These are phyloP conservation scores for Postia placenta DNA, from an alignment of 768 basidiomycete genomes.

Conservation along the genomic window DNA sequence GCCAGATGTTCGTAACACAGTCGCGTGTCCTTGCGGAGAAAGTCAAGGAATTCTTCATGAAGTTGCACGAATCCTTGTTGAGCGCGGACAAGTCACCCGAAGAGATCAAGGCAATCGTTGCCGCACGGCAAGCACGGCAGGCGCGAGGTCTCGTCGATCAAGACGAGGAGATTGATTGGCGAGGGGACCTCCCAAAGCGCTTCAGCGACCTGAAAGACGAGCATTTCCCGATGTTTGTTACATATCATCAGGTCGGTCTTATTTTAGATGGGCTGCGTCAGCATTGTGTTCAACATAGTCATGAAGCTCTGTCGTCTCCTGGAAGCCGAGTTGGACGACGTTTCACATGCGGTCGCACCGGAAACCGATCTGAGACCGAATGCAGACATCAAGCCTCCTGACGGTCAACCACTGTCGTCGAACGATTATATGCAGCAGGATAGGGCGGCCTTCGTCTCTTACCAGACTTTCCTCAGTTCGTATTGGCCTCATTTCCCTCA, in stretches of 20 bases:
- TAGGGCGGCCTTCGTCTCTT: conserved; percentile 29
- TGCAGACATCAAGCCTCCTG: background rate
- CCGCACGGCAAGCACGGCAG: conserved; percentile 12
- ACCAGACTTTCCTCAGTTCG: conserved; percentile 35
- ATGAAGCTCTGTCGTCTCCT: conserved; percentile 41
- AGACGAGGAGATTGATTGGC: conserved; percentile 36
- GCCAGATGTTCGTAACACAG: conserved; percentile 71
- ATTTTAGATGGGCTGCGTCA: background rate
- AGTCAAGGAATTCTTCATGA: conserved; percentile 61
- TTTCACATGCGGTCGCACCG: too few species aligned
- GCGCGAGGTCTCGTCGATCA: conserved; percentile 26
- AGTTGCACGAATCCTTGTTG: conserved; percentile 41
- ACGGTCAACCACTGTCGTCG: too few species aligned
- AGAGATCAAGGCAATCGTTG: conserved; percentile 27
- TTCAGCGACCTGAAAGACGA: conserved; percentile 52
- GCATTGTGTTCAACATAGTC: background rate
- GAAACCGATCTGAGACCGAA: background rate
- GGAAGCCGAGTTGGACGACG: conserved; percentile 36
- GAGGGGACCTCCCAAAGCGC: conserved; percentile 39
- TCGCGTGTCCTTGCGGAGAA: conserved; percentile 60
- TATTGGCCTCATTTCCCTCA: conserved; percentile 61
- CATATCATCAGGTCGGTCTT: conserved; percentile 53
- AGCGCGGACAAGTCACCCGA: conserved; percentile 29
- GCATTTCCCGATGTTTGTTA: conserved; percentile 68
- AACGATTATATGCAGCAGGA: conserved; percentile 20